Evolutionary conservation across 106 monocot species (phyloP), one percentile per base, ranked within the genome.

Genomic region (Allium sativum): DNA sequence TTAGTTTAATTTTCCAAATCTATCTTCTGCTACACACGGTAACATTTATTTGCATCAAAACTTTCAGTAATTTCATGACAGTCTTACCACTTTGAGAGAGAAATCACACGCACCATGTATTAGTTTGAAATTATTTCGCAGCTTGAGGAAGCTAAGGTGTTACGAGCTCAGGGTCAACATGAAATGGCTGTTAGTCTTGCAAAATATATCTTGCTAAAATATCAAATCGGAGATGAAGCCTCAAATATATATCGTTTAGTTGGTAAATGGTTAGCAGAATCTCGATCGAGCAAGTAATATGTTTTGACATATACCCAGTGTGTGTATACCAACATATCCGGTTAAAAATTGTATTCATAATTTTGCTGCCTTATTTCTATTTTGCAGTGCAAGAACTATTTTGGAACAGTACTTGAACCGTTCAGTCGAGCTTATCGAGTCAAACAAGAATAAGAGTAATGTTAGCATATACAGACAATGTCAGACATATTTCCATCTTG

Each of bases 121-220:
- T 31, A 2, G 31, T 31, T 31, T 31, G 2, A 3, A 31, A 31
- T 0, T 31, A 31, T 18, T 42, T 70, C 19, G 19, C 73, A 98
- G 96, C 80, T 98, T 71, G 96, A 98, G 88, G 96, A 98, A 73
- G 91, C 96, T 67, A 98, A 87, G 77, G 63, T 85, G 16, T 70
- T 98, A 46, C 61, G 80, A 52, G 91, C 80, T 75, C 84, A 91
- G 80, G 96, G 96, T 47, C 91, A 85, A 56, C 80, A 79, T 76
- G 96, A 85, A 54, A 80, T 98, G 82, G 96, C 84, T 64, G 81
- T 98, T 53, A 84, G 74, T 74, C 87, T 92, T 15, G 91, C 84
- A 52, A 84, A 59, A 61, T 92, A 88, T 66, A 72, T 92, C 40
- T 52, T 92, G 48, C 63, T 76, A 52, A 80, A 85, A 65, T 78